Evolutionary conservation across 2,329 filamentous ascomycete species (phyloP).

Genomic region (Diaporthe vaccinii): DNA sequence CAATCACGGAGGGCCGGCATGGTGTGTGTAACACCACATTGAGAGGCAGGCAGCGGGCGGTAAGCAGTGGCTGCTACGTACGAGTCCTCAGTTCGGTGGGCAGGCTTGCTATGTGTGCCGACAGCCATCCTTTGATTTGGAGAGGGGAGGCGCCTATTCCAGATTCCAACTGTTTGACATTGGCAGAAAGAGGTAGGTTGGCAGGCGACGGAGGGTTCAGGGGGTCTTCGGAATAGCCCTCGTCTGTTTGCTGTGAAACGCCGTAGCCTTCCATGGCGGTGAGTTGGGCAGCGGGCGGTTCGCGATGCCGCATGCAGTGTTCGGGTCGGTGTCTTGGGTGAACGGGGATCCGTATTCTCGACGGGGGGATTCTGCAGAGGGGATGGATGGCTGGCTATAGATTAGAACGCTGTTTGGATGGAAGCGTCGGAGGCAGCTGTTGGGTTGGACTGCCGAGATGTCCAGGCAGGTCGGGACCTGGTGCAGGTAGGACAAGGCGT

Average conservation of each 20-base stretch:
- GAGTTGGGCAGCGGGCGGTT: constrained; percentile 44
- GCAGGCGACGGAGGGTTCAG: constrained; percentile 55
- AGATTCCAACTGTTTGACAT: constrained; percentile 43
- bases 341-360: not conserved
- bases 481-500: constrained; percentile 24
- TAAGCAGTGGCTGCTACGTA: constrained; percentile 49
- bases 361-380: constrained; percentile 6
- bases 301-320: constrained; percentile 30
- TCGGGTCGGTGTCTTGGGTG: not conserved
- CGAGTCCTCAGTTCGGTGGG: constrained; percentile 64
- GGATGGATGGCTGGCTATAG: constrained; percentile 3
- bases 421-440: not conserved
- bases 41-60: constrained; percentile 6
- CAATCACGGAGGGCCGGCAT: constrained; percentile 14
- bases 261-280: constrained; percentile 41
- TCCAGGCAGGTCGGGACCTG: not conserved
- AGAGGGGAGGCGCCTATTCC: constrained; percentile 28
- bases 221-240: constrained; percentile 88
- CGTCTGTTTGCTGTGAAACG: constrained; percentile 73
- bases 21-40: constrained; percentile 26
- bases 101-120: constrained; percentile 63
- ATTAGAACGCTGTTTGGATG: not conserved
- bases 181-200: constrained; percentile 46
- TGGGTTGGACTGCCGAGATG: not conserved
- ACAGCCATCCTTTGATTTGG: constrained; percentile 55